Base-by-base conservation (phyloP, 2,329 filamentous ascomycete species). In the Ceratocystis smalleyi region DNA sequence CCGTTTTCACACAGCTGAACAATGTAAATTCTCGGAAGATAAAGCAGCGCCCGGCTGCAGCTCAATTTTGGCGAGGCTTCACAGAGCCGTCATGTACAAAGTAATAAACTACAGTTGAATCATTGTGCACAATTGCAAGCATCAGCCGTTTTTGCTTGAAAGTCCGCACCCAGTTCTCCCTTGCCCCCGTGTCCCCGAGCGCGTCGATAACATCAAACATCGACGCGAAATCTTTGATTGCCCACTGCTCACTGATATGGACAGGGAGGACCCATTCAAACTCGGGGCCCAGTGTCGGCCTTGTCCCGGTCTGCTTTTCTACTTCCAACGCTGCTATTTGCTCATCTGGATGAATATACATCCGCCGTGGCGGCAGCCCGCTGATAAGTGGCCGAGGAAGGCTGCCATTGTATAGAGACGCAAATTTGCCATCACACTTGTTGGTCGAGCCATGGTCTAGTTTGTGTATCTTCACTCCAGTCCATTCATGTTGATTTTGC, bases 81-180 rank as follows among this genome's bases (percentile, higher is more conserved):
- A 92, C 87, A 68, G 91, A 84, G n/a, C 88, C 89, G 73, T 92
- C 88, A 70, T 92, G 88, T 72, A 92, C 83, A 68, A 91, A 80
- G 71, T 94, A 94, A 74, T 92, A 94, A 49, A 89, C 86, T 19
- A 94, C 80, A 0, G 89, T 92, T 68, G 88, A 91, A 74, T 94
- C 89, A 69, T 87, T 83, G 71, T 90, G 86, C 59, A 90, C 76
- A 2, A 86, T 87, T 17, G 86, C 88, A 62, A 94, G 76, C n/a
- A 92, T 71, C 10, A 91, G 73, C 67, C 88, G 79, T 77, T 91
- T 92, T 59, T 77, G 76, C 19, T 81, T 77, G 66, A 74, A 78
- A 54, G 73, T 72, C 49, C 72, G 74, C 64, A 73, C 76, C 77
- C 77, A 80, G 51, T 75, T 72, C 32, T 55, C 3, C 6, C 65